phyloP scores from a whole-genome alignment of 148 eudicot genomes.

The Euryodendron excelsum region DNA sequence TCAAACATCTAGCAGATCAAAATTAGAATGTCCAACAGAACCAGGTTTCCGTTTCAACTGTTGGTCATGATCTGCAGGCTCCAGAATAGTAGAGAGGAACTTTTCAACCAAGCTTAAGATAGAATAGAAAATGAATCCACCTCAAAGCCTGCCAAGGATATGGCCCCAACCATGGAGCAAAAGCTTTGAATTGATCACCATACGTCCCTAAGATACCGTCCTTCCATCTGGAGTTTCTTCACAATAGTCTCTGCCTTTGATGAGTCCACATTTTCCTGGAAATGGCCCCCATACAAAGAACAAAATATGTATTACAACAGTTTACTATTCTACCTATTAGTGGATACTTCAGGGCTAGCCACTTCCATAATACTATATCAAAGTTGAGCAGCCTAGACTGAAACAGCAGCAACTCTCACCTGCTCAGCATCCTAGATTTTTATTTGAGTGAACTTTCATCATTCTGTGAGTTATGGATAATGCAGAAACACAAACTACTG shows the following conservation, averaged over 20 bases:
- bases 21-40: not conserved
- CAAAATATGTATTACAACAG: too few species aligned
- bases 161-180: not conserved
- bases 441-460: not conserved
- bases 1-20: slow-evolving; percentile 3
- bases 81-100: slow-evolving; percentile 13
- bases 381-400: not conserved
- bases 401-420: not conserved
- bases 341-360: not conserved
- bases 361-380: not conserved
- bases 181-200: slow-evolving; percentile 42
- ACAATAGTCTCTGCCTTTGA: slow-evolving; percentile 65
- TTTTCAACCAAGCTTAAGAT: not conserved
- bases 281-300: not conserved
- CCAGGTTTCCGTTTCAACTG: not conserved
- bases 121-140: slow-evolving; percentile 12
- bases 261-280: slow-evolving; percentile 61
- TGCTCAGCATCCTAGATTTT: not conserved
- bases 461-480: not conserved
- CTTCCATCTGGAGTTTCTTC: slow-evolving; percentile 78
- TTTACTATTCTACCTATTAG: too few species aligned
- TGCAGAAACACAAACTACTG: not conserved
- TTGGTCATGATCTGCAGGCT: not conserved
- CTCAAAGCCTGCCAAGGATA: not conserved
- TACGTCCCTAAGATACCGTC: slow-evolving; percentile 77